phyloP scores from a whole-genome alignment of 1,284 basidiomycete genomes.

The Leccinum pachyderme region DNA sequence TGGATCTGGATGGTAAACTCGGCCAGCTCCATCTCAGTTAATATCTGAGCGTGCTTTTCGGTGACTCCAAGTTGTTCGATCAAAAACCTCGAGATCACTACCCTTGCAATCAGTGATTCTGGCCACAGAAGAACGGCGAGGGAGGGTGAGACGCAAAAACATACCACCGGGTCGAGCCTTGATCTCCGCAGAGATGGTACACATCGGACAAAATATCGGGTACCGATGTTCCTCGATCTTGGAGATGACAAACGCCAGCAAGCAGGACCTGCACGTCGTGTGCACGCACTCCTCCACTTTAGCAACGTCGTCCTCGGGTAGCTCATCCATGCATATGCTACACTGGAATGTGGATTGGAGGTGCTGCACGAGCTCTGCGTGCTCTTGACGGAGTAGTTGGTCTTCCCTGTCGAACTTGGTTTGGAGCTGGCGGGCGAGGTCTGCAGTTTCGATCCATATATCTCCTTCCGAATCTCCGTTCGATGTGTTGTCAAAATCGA shows the following conservation, averaged over 20 bases:
- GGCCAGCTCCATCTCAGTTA: constrained; percentile 54
- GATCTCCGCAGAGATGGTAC: constrained; percentile 33
- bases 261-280: constrained; percentile 55
- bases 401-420: constrained; percentile 47
- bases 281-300: constrained; percentile 49
- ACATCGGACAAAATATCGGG: constrained; percentile 61
- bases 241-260: constrained; percentile 42
- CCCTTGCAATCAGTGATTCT: not conserved
- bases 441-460: constrained; percentile 11
- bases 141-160: constrained; percentile 13
- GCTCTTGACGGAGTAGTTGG: constrained; percentile 36
- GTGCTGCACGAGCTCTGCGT: constrained; percentile 39
- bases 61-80: constrained; percentile 49
- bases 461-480: constrained; percentile 7
- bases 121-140: not conserved
- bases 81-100: constrained; percentile 43
- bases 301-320: constrained; percentile 45
- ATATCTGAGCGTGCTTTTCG: constrained; percentile 45
- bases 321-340: constrained; percentile 54
- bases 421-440: constrained; percentile 37
- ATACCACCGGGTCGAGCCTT: constrained; percentile 39
- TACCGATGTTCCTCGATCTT: constrained; percentile 54
- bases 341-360: constrained; percentile 41
- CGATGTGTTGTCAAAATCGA: constrained; percentile 1
- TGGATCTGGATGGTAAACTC: constrained; percentile 51